Evolutionary conservation across 345 rosid genomes (phyloP), one percentile per base, ranked within the genome.

Genomic region (Moringa oleifera): DNA sequence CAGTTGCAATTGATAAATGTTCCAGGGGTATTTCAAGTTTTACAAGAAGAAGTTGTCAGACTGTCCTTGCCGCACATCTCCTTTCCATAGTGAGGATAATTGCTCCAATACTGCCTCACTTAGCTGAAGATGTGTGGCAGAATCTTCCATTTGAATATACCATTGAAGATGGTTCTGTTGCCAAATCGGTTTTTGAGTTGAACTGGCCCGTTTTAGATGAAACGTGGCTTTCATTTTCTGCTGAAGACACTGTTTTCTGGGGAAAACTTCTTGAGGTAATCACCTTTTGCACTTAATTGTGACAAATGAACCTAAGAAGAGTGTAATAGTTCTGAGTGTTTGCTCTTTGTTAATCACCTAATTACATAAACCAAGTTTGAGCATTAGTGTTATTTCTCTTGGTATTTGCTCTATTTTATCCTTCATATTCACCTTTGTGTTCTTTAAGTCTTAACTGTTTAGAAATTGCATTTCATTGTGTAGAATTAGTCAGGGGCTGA

Each of bases 101-200:
- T 18, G 94, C 97, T 54, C 98, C 98, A 0, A 86, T 90, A 58
- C 65, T 93, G 66, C 98, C 98, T 71, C 98, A 93, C 79, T 70
- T 93, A 73, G 96, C 98, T 9, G 97, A 90, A 79, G 98, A 93
- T 62, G 94, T 72, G 20, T 93, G 98, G 98, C 96, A 83, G 72
- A 86, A 90, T 78, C 94, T 93, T 63, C 96, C 98, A n/a, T 93
- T 86, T 61, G 74, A 75, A 60, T 74, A 79, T 64, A 67, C 62
- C 54, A 50, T 53, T 18, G 67, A 86, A 63, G 90, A 86, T 71
- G 91, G 90, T 64, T 81, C 89, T 46, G 31, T 74, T 45, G 85
- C 88, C 51, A 69, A 80, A 70, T 93, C 84, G 66, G 92, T 90
- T 71, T 93, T 93, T 21, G 90, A 90, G 63, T 79, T 90, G 54